phyloP scores from a whole-genome alignment of 495 filamentous ascomycete genomes.

The Beverwykella pulmonaria region DNA sequence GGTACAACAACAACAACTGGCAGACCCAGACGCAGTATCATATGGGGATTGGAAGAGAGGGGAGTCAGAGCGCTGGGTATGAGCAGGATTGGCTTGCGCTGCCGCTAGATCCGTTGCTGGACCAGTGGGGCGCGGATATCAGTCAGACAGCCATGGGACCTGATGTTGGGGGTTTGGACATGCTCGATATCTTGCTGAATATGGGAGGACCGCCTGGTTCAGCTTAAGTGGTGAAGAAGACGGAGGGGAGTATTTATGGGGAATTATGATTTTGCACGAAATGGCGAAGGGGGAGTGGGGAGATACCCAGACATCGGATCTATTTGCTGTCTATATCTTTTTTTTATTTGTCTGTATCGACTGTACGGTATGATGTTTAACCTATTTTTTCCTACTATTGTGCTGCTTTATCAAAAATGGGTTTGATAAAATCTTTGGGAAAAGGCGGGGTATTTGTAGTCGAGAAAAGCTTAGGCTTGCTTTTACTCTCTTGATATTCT shows the following conservation, averaged over 20 bases:
- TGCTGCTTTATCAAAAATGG: too few relatives aligned
- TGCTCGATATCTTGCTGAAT: slow-evolving; percentile 46
- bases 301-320: not conserved
- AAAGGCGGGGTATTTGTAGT: too few relatives aligned
- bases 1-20: slow-evolving; percentile 8
- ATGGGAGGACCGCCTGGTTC: slow-evolving; percentile 20
- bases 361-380: too few relatives aligned
- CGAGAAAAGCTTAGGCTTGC: too few relatives aligned
- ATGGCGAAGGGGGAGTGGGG: not conserved
- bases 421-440: too few relatives aligned
- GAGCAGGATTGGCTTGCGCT: slow-evolving; percentile 53
- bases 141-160: slow-evolving; percentile 48
- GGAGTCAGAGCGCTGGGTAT: slow-evolving; percentile 11
- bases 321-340: too few relatives aligned
- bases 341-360: too few relatives aligned
- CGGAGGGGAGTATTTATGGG: not conserved
- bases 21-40: slow-evolving; percentile 14
- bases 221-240: not conserved
- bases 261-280: not conserved
- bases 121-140: slow-evolving; percentile 43
- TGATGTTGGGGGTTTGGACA: slow-evolving; percentile 46
- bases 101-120: slow-evolving; percentile 51
- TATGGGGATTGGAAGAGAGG: not conserved
- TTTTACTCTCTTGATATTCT: too few relatives aligned
- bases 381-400: too few relatives aligned